phyloP scores from a whole-genome alignment of 2,329 filamentous ascomycete genomes.

The Apiospora malaysiana region DNA sequence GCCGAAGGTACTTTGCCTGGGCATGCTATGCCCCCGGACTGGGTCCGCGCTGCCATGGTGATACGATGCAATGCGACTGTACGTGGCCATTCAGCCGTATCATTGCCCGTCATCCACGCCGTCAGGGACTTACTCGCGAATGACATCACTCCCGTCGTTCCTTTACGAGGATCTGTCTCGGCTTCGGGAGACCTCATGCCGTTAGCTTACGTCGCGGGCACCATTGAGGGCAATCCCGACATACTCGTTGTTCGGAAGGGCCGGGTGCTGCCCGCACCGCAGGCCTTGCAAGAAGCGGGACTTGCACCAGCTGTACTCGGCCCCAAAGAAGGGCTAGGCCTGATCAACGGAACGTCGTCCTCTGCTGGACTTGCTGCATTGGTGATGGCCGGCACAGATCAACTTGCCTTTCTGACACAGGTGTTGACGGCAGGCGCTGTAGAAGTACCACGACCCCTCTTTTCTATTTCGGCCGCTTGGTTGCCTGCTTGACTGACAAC shows the following conservation, averaged over 20 bases:
- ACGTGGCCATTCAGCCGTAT: constrained; percentile 50
- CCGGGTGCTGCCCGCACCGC: constrained; percentile 24
- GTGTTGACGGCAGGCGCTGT: no score
- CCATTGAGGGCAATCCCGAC: constrained; percentile 41
- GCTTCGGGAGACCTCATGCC: constrained; percentile 58
- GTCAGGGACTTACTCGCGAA: no score
- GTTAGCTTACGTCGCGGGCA: constrained; percentile 51
- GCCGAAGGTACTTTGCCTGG: no score
- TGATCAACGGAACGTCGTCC: no score
- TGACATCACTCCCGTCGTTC: constrained; percentile 51
- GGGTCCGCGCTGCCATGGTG: no score
- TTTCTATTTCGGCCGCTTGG: constrained; percentile 59
- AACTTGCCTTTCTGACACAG: no score
- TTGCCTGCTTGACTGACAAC: constrained; percentile 61
- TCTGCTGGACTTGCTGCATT: no score
- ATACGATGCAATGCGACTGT: constrained; percentile 37
- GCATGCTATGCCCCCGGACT: no score
- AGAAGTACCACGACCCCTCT: no score
- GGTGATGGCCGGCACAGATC: no score
- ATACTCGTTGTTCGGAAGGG: constrained; percentile 28
- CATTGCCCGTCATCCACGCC: constrained; percentile 49
- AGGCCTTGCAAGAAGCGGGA: constrained; percentile 32
- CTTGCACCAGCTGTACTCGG: constrained; percentile 45
- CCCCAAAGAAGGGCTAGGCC: no score
- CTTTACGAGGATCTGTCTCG: constrained; percentile 56